phyloP scores from a whole-genome alignment of 1,284 basidiomycete species.

The Blastosporella zonata region DNA sequence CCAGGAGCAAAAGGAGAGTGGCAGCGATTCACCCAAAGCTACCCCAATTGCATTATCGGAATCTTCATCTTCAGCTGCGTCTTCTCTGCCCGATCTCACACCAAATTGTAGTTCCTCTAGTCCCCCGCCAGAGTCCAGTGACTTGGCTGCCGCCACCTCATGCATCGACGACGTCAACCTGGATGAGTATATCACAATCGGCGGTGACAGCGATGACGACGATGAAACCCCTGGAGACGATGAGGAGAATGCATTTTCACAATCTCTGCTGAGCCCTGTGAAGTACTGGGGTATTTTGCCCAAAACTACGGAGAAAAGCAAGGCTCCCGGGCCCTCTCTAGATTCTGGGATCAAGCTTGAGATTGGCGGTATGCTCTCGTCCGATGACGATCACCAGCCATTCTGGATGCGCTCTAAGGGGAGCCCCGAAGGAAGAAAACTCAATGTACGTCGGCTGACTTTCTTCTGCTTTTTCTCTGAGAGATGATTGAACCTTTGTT shows the following conservation, averaged over 20 bases:
- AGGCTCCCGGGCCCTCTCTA: conserved; percentile 22
- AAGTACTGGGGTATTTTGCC: conserved; percentile 38
- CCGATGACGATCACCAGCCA: conserved; percentile 27
- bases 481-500: conserved; percentile 5
- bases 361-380: conserved; percentile 24
- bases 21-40: conserved; percentile 13
- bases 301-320: conserved; percentile 21
- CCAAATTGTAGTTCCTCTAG: conserved; percentile 67
- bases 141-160: conserved; percentile 34
- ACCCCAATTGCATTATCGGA: conserved; percentile 4
- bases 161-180: conserved; percentile 23
- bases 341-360: conserved; percentile 38
- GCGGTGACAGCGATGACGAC: conserved; percentile 26
- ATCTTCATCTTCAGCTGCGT: conserved; percentile 15
- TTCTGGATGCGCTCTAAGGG: conserved; percentile 21
- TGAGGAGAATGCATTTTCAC: conserved; percentile 12
- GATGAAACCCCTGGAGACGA: conserved; percentile 27
- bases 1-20: neutral
- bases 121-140: conserved; percentile 48
- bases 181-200: conserved; percentile 25
- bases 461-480: neutral
- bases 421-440: conserved; percentile 22
- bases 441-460: conserved; percentile 21
- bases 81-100: conserved; percentile 53
- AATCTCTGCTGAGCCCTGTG: conserved; percentile 36